Conservation (phyloP, 2,329 filamentous ascomycete species). For the Trichophyton simii region DNA sequence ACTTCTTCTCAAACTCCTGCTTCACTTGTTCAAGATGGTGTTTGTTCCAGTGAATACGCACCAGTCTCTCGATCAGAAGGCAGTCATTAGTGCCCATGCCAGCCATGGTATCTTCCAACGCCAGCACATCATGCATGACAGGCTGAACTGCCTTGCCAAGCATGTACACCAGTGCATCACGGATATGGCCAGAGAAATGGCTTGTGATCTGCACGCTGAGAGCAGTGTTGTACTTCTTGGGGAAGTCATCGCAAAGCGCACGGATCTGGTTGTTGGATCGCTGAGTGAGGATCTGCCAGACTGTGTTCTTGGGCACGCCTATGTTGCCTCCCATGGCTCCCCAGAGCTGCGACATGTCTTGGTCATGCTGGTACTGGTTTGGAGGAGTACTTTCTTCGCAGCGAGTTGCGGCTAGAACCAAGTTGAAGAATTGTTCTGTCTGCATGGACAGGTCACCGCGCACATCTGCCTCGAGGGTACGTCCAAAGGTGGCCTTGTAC, state of each 20-base stretch:
- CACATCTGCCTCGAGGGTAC: conserved; percentile 58
- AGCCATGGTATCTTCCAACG: conserved; percentile 78
- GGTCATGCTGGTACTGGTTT: conserved; percentile 58
- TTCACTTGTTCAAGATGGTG: conserved; percentile 64
- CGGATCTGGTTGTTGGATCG: conserved; percentile 73
- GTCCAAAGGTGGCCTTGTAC: conserved; percentile 57
- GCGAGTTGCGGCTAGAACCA: conserved; percentile 61
- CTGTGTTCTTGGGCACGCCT: conserved; percentile 60
- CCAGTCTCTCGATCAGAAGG: conserved; percentile 61
- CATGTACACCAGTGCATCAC: conserved; percentile 68
- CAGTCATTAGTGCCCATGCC: conserved; percentile 79
- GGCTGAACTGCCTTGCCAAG: conserved; percentile 66
- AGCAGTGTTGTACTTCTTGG: conserved; percentile 55
- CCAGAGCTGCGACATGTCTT: conserved; percentile 65
- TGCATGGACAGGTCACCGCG: conserved; percentile 71
- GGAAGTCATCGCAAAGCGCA: conserved; percentile 65
- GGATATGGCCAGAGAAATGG: conserved; percentile 88
- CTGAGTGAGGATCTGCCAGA: conserved; percentile 64
- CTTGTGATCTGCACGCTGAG: conserved; percentile 64
- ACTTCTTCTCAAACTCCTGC: conserved; percentile 60
- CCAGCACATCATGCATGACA: conserved; percentile 66
- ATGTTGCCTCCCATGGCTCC: conserved; percentile 44
- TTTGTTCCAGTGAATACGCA: conserved; percentile 73
- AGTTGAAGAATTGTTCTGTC: conserved; percentile 73
- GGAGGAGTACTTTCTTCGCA: conserved; percentile 67